Evolutionary conservation across 768 basidiomycete species (phyloP).

Genomic region (Ramaria sp.): DNA sequence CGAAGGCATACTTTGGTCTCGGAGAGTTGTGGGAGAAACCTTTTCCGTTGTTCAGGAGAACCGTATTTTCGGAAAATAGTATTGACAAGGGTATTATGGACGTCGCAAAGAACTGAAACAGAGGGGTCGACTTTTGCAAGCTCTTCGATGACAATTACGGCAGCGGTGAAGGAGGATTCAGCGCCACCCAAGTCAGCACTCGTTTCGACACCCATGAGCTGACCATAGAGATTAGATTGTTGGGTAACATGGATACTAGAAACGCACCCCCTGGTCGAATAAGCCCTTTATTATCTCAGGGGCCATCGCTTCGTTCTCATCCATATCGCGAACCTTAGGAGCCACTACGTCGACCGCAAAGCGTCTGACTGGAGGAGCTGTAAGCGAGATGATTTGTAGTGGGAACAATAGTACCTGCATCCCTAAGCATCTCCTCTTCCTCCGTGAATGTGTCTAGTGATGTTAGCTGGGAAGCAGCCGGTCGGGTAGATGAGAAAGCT

Average conservation of each 20-base stretch:
- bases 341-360: conserved; percentile 85
- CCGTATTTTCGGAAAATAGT: conserved; percentile 86
- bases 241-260: not conserved
- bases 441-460: conserved; percentile 83
- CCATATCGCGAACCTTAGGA: conserved; percentile 94
- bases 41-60: conserved; percentile 72
- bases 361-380: conserved; percentile 51
- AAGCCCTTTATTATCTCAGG: conserved; percentile 73
- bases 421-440: conserved; percentile 89
- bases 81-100: conserved; percentile 97
- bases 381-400: not conserved
- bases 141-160: conserved; percentile 95
- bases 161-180: conserved; percentile 86
- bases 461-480: not conserved
- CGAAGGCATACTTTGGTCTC: conserved; percentile 49
- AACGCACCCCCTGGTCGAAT: conserved; percentile 87
- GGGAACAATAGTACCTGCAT: conserved; percentile 49
- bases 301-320: conserved; percentile 95
- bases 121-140: conserved; percentile 93
- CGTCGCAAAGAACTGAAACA: conserved; percentile 93
- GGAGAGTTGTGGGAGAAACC: conserved; percentile 79
- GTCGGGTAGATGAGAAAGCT: not conserved
- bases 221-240: conserved; percentile 5
- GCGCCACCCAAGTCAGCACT: conserved; percentile 73
- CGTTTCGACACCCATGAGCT: conserved; percentile 99